phyloP scores from a whole-genome alignment of 192 early-diverging fungal species.

The Umbelopsis ramanniana region DNA sequence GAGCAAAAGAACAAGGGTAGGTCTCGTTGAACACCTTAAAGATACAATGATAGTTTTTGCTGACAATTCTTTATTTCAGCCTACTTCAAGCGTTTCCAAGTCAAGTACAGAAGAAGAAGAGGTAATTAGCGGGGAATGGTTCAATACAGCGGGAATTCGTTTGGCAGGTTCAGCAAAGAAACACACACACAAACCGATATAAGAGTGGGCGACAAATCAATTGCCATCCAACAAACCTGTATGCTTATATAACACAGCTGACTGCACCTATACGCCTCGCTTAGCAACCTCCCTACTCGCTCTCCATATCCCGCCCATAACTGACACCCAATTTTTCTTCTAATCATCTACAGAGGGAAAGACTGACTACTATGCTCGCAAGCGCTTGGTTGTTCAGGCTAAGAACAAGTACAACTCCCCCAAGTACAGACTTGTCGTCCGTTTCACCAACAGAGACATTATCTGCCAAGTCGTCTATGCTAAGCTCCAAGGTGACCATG shows the following conservation, averaged over 20 bases:
- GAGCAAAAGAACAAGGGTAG: conserved; percentile 44
- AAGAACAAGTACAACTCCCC: conserved; percentile 99
- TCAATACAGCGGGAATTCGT: no score
- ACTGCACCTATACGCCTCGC: no score
- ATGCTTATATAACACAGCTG: no score
- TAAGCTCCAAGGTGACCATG: conserved; percentile 97
- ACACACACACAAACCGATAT: no score
- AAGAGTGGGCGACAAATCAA: not conserved
- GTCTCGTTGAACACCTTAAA: not conserved
- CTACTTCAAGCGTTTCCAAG: conserved; percentile 99
- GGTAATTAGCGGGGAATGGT: conserved; percentile 68
- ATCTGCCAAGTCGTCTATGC: conserved; percentile 97
- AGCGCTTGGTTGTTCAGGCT: conserved; percentile 97
- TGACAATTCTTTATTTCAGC: conserved; percentile 44
- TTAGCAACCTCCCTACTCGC: no score
- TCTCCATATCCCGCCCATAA: no score
- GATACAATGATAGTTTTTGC: not conserved
- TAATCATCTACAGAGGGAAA: conserved; percentile 85
- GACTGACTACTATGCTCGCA: conserved; percentile 99
- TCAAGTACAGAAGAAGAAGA: conserved; percentile 98
- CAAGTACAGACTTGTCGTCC: conserved; percentile 99
- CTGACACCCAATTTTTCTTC: no score
- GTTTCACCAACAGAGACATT: conserved; percentile 98
- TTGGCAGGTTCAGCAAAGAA: no score
- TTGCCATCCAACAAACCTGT: no score